Base-by-base conservation (phyloP, 2,329 filamentous ascomycete species). In the Thermoascus crustaceus region DNA sequence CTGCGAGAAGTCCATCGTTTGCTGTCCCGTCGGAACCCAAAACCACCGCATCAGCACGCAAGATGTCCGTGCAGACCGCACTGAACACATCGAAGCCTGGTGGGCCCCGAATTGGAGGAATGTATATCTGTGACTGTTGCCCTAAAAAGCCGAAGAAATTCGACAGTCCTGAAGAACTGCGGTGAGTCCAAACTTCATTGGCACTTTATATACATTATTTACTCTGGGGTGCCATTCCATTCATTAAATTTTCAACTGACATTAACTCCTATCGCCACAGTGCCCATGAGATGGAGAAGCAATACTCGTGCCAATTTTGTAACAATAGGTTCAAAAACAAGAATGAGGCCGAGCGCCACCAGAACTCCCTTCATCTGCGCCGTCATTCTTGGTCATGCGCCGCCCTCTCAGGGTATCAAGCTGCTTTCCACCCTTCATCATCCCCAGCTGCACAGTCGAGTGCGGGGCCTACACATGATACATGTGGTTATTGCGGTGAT, bases 311-410 rank as follows among this genome's bases (percentile, higher is more conserved):
- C 61, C 75, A 78, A 18, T 96, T 85, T 58, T 96, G 89, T 60
- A 83, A 83, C 26, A 95, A 95, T 57, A 80, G 89, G 7, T 96
- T 96, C 70, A 96, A 96, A 65, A 96, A 96, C 67, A 96, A 96
- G 66, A 96, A 96, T 52, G 91, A 96, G 65, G 88, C 88, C 2
- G 89, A 96, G 61, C 78, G 91, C 20, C 89, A 96, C 57, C 88
- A 94, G 54, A 96, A 95, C 54, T 94, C 88, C 9, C 75, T 96
- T 7, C 89, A 96, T 60, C 74, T 96, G 6, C 79, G 89, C 21
- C 80, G 83, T 16, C 87, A 96, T 64, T 95, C 88, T 32, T 98
- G 91, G 91, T 95, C 89, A 7, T 98, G 91, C 60, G 88, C 87
- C 20, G 85, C 88, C 1, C 75, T 98, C 17, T 60, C 69, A 14